Base-by-base conservation (phyloP, 306 rosid genomes). In the Rubus idaeus region DNA sequence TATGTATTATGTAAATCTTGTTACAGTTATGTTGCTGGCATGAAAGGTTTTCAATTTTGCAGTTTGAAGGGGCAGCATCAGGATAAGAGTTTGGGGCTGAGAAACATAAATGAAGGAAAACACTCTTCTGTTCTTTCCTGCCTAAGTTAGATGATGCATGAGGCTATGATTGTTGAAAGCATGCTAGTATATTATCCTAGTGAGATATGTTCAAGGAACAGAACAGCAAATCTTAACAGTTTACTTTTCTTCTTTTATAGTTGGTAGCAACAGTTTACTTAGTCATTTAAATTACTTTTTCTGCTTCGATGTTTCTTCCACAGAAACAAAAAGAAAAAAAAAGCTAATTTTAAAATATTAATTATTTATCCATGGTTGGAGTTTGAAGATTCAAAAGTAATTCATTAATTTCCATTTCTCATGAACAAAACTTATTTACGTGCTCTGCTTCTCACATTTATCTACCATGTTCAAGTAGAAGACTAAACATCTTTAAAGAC, bases 71-170 rank as follows among this genome's bases (percentile, higher is more conserved):
- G 68, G 80, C 78, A 78, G 84, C 88, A 49, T 75, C 86, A 41
- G 71, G 77, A 76, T 79, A 85, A 40, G 79, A 76, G 81, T 73
- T 68, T 82, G 76, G 78, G 82, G 78, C 79, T 76, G 84, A 82
- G 84, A 79, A 62, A 68, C 78, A 37, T 79, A 70, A n/a, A 70
- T 71, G 68, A 82, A 76, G 86, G 84, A 82, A 82, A 76, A 39
- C 67, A 73, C 67, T 77, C 77, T 61, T 74, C 85, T 66, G 74
- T 77, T 79, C 75, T 72, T 61, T 79, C 73, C 76, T 72, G 64
- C 73, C 62, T 76, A 85, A 76, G 77, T 68, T 79, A 76, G 81
- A 82, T 78, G 23, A 74, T 53, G 69, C 73, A 60, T 68, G 35
- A 47, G 39, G 62, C 74, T 30, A 12, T 77, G 44, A 40, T 37